Base-by-base conservation (phyloP, 345 rosid species). In the Dovyalis caffra region DNA sequence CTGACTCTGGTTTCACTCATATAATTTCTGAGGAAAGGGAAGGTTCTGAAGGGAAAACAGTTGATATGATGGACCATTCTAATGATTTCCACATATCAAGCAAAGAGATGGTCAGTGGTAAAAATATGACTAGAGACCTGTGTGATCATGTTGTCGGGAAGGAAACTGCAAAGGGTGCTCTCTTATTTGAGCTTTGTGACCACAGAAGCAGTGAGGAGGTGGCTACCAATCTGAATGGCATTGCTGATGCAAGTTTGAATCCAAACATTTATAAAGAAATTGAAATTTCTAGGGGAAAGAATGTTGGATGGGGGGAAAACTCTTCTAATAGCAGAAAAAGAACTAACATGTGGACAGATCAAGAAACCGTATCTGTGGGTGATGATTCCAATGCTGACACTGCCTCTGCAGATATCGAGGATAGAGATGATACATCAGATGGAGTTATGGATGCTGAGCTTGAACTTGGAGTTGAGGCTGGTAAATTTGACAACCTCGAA, bases 181-280 rank as follows among this genome's bases (percentile, higher is more conserved):
- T 45, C 64, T 40, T 74, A 38, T 31, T 38, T 67, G 62, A 67
- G 38, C 68, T 77, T 33, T 68, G 37, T 34, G 69, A 68, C 40
- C 37, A 23, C 45, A 15, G 38, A 60, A 71, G 21, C 35, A 12
- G 43, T 6, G 66, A 75, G 47, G 69, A 64, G 73, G 66, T 68
- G 70, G 68, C 51, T 62, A 28, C 78, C 32, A 29, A 76, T 66
- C 37, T 51, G 53, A 60, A 67, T 63, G 66, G 26, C 8, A 35
- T 31, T 34, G 47, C 40, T 33, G 38, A 56, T 57, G 51, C 32
- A 61, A 71, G 25, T 74, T 67, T 64, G 70, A 28, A 31, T 20
- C 69, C 68, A 34, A 21, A 65, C 40, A 74, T 62, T 25, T 38
- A 31, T 38, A 38, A 56, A 12, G 75, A 57, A 69, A 56, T 18